Base-by-base conservation (phyloP, 225 moss, liverwort and hornwort species). In the Climacium dendroides region DNA sequence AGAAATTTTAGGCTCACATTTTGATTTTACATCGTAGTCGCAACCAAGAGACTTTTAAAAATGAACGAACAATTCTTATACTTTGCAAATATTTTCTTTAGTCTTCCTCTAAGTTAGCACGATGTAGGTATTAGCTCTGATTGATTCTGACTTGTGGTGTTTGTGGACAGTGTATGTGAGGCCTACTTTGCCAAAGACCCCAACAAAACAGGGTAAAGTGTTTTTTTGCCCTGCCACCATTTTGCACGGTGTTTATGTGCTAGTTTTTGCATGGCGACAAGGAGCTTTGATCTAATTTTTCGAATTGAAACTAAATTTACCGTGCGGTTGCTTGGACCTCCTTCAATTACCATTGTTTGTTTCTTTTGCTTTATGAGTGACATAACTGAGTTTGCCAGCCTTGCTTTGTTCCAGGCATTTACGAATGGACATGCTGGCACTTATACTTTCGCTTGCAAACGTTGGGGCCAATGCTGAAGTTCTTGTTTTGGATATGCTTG, bases 171-270 rank as follows among this genome's bases (percentile, higher is more conserved):
- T 90, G 96, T 99, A 11, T 99, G 99, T 87, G 99, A 99, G 92
- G 97, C 97, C 41, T 99, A 99, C 89, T 99, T 97, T 72, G 92
- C 94, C 66, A 99, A 97, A 92, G 97, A 97, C 78, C 99, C 99
- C 52, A 95, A 96, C 64, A 99, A 96, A 89, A 97, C 92, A 75
- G 97, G 97, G 99, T 99, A 93, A 57, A 57, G 16, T 61, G 50
- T 84, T 45, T 54, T 82, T 55, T 75, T 62, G 16, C 63, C 61
- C 43, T 43, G 70, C 53, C 67, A 58, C 67, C 39, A 79, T 78
- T 85, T 37, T 79, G n/a, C 32, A 17, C 78, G 58, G 17, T 66
- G 86, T 73, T 58, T 88, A 7, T 34, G 6, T 62, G 70, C 62
- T 73, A 53, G 29, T 87, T 83, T 82, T 75, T 66, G 70, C 64